phyloP scores from a whole-genome alignment of 148 eudicot species.

The Rhododendron henanense region DNA sequence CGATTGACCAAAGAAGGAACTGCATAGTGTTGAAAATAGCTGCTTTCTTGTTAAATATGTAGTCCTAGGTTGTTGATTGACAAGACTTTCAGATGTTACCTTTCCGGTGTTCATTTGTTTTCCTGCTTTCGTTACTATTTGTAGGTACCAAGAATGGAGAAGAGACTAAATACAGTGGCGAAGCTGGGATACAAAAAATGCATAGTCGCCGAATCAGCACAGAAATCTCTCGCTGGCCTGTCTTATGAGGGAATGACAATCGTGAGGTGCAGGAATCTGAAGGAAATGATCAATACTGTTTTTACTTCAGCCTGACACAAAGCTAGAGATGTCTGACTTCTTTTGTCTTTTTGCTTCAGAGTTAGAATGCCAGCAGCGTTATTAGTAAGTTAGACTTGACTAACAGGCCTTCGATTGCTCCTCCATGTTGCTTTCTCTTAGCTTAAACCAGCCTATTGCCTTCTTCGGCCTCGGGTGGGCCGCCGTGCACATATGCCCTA shows the following conservation, averaged over 20 bases:
- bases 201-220: constrained; percentile 55
- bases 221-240: constrained; percentile 40
- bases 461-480: not conserved
- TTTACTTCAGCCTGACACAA: constrained; percentile 22
- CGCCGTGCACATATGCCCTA: not conserved
- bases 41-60: not conserved
- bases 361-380: not conserved
- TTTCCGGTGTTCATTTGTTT: not conserved
- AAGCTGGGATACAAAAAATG: constrained; percentile 86
- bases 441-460: not conserved
- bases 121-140: not conserved
- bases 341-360: not conserved
- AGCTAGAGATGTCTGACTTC: not conserved
- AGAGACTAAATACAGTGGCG: constrained; percentile 65
- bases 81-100: not conserved
- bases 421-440: not conserved
- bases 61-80: not conserved
- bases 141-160: constrained; percentile 87
- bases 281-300: constrained; percentile 68
- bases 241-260: constrained; percentile 40
- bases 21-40: not conserved
- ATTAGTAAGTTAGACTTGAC: not conserved
- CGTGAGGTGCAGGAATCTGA: constrained; percentile 71
- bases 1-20: not conserved
- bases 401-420: not conserved